These are phyloP conservation scores for Tripterygium wilfordii DNA, from an alignment of 177 flowering plant species.

Conservation along the genomic window DNA sequence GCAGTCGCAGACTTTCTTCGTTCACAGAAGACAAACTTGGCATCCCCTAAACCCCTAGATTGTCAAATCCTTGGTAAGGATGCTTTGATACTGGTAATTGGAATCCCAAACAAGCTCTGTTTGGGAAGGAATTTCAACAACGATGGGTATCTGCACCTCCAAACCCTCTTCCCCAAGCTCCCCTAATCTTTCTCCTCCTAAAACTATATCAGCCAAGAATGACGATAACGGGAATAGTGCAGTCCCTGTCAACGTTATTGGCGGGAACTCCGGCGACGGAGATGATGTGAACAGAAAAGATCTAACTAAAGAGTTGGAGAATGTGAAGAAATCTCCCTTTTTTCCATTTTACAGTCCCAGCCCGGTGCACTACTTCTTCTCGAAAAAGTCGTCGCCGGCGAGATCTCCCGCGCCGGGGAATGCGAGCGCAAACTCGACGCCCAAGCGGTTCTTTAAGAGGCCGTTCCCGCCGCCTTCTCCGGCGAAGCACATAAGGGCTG, in stretches of 20 bases:
- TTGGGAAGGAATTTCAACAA: constrained; percentile 13
- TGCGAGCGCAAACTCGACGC: constrained; percentile 48
- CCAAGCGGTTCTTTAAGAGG: constrained; percentile 52
- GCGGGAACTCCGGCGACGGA: neutral
- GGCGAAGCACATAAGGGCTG: constrained; percentile 80
- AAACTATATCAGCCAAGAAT: constrained; percentile 16
- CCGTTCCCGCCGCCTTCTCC: constrained; percentile 94
- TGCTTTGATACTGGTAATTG: too few relatives aligned
- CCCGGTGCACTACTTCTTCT: constrained; percentile 78
- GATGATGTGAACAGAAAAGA: too few relatives aligned
- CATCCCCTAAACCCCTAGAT: too few relatives aligned
- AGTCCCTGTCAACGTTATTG: neutral
- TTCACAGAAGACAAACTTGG: too few relatives aligned
- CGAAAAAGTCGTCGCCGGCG: constrained; percentile 78
- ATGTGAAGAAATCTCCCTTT: constrained; percentile 25
- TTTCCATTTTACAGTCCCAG: constrained; percentile 92
- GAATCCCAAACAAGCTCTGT: neutral
- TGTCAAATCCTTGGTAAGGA: too few relatives aligned
- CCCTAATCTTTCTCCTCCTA: too few relatives aligned
- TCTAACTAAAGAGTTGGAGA: neutral
- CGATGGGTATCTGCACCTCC: constrained; percentile 22
- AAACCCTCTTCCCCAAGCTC: too few relatives aligned
- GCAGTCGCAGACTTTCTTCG: too few relatives aligned
- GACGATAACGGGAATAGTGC: too few relatives aligned
- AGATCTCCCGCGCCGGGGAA: constrained; percentile 41